A percentile compares a stretch with the other conserved stretches of the same genome.
Evolutionary conservation across 2,329 filamentous ascomycete species (phyloP).

Genomic region (Apiospora marii): DNA sequence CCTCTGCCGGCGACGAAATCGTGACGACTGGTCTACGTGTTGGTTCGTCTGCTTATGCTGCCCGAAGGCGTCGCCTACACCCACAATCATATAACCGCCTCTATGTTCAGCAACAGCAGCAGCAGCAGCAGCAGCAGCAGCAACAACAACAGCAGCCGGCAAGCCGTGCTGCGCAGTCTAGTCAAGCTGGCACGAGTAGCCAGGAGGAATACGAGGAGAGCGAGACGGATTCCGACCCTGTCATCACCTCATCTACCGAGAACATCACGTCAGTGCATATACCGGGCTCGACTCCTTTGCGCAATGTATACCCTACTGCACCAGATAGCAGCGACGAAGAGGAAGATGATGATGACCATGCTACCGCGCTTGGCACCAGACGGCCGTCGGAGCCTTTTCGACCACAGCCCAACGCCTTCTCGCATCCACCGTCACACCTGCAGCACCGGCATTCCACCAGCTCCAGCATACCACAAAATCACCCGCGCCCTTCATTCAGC

Average conservation of each 20-base stretch:
- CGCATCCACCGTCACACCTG: slow-evolving; percentile 73
- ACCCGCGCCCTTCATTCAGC: slow-evolving; percentile 57
- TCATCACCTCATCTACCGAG: slow-evolving; percentile 67
- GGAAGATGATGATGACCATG: slow-evolving; percentile 75
- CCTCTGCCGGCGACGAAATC: slow-evolving; percentile 85
- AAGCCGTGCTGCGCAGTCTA: slow-evolving; percentile 34
- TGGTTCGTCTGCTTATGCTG: slow-evolving; percentile 65
- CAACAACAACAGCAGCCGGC: neutral
- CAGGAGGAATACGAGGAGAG: slow-evolving; percentile 96
- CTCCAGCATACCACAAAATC: slow-evolving; percentile 57
- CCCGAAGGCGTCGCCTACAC: slow-evolving; percentile 63
- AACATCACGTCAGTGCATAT: slow-evolving; percentile 48
- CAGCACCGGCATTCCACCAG: slow-evolving; percentile 59
- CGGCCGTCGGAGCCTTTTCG: slow-evolving; percentile 70
- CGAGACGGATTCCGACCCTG: slow-evolving; percentile 84
- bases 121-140: slow-evolving; percentile 43
- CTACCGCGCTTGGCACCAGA: slow-evolving; percentile 75
- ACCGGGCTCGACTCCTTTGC: slow-evolving; percentile 44
- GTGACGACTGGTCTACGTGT: slow-evolving; percentile 88
- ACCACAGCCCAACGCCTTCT: slow-evolving; percentile 91
- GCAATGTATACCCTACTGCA: slow-evolving; percentile 46
- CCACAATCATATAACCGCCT: slow-evolving; percentile 37
- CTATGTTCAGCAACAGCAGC: slow-evolving; percentile 41
- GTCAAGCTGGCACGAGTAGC: slow-evolving; percentile 69
- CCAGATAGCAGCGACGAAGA: slow-evolving; percentile 58